Base-by-base conservation (phyloP, 352 stramenopile genomes). In the Phytophthora tubulina region DNA sequence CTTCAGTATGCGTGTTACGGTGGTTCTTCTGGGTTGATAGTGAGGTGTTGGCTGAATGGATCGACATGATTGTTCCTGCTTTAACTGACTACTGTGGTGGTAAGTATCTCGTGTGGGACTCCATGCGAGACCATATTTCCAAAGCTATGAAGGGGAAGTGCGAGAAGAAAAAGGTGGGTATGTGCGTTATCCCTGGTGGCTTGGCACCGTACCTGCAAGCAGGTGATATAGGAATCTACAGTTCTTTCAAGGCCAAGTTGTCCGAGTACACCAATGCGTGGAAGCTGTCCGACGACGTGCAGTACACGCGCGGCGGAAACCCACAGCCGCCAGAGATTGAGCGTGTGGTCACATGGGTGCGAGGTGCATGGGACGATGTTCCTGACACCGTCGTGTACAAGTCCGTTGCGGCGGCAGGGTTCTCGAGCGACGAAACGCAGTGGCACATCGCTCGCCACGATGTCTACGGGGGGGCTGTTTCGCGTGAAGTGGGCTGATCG, bases 1-100 rank as follows among this genome's bases (percentile, higher is more conserved):
- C 55, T 56, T 60, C 3, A 75, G 61, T 3, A 75, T 81, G 73
- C 64, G 73, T 4, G 56, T 80, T 11, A 74, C 68, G 0, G 67
- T 44, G 1, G 52, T 56, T 3, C 52, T 75, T 21, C 21, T 21
- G 21, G 21, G 21, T 21, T 21, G 21, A 21, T 21, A 21, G 21
- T 21, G 21, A 13, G 53, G 45, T 0, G 67, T 79, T 41, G 65
- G 65, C 13, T 13, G 50, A 32, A 67, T 60, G 6, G 56, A 58
- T 11, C 32, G n/a, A 27, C 33, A 33, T 5, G 51, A 33, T n/a
- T 58, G 51, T 14, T 46, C 46, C 17, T 21, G 36, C 36, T 41
- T 41, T 11, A 41, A 41, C 36, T 41, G 36, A 41, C 36, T 41
- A 11, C 36, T 41, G 36, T 41, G 10, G 36, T 41, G 10, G 36